Evolutionary conservation across 345 rosid species (phyloP), one percentile per base, ranked within the genome.

Genomic region (Heritiera littoralis): DNA sequence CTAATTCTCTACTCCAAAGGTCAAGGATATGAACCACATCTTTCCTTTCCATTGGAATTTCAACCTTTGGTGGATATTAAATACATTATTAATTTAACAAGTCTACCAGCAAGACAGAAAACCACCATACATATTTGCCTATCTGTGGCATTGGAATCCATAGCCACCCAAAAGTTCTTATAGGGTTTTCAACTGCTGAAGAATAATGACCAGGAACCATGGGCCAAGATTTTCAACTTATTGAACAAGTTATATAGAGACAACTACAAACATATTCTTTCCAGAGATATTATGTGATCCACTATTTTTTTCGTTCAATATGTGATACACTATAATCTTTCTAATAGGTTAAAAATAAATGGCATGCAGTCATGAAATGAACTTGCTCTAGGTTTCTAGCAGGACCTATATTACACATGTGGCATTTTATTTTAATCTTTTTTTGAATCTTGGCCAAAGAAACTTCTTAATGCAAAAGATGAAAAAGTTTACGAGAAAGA

Each of bases 1-100:
- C 77, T 49, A 20, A 54, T 61, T 77, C 72, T 45, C 56, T 46
- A 13, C 77, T 81, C 35, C 76, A 72, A 77, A 55, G 60, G 84
- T 54, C 75, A 77, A 77, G 70, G 23, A 66, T 55, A 72, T 77
- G 54, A 58, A 4, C 15, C 23, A 32, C 32, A 58, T 52, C 28
- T 8, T 32, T 30, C 2, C 43, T 54, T 55, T 70, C 17, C 32
- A 32, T 61, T 28, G 46, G 66, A 74, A 74, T 68, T 55, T 74
- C 78, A 80, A 75, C 66, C 56, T 28, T 66, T 66, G 67, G 9
- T 66, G 46, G 74, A 38, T 49, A 54, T 43, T 7, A 12, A 64
- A 73, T n/a, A 1, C 55, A 67, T 67, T 80, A 4, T 75, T 48
- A 59, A 80, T 80, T 58, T 59, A 48, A 59, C 49, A 45, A 40